These are phyloP conservation scores for Diutina neorugosa DNA, from an alignment of 1,139 yeast species.

Conservation along the genomic window DNA sequence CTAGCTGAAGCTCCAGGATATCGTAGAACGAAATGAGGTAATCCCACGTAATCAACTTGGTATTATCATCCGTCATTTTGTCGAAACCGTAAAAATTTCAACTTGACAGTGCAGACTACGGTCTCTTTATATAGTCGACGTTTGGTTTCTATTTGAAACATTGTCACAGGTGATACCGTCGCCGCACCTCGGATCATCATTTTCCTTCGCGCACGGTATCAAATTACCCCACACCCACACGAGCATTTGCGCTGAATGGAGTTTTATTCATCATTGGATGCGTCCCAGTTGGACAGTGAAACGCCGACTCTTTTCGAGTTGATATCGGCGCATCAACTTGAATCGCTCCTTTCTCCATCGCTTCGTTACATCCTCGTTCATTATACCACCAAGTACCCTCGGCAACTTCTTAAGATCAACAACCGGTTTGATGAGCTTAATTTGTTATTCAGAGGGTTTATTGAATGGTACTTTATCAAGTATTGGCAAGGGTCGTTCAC, in stretches of 20 bases:
- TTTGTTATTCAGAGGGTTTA: constrained; percentile 43
- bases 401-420: constrained; percentile 47
- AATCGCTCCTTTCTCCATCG: constrained; percentile 70
- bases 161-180: neutral
- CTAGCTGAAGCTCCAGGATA: neutral
- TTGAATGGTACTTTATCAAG: constrained; percentile 63
- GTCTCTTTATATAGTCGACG: neutral
- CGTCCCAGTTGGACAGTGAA: constrained; percentile 60
- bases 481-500: constrained; percentile 82
- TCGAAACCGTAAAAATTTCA: no score
- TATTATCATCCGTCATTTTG: neutral
- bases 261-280: constrained; percentile 69
- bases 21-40: neutral
- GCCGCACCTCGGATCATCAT: neutral
- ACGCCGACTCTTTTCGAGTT: constrained; percentile 78
- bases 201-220: neutral
- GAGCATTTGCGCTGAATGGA: constrained; percentile 38
- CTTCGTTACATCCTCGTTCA: constrained; percentile 69
- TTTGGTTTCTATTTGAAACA: neutral
- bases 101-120: no score
- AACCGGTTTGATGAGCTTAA: constrained; percentile 72
- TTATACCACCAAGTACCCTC: constrained; percentile 72
- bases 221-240: neutral
- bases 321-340: constrained; percentile 70
- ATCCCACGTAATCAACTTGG: neutral